phyloP scores from a whole-genome alignment of 345 rosid species.

The Camelina sativa region DNA sequence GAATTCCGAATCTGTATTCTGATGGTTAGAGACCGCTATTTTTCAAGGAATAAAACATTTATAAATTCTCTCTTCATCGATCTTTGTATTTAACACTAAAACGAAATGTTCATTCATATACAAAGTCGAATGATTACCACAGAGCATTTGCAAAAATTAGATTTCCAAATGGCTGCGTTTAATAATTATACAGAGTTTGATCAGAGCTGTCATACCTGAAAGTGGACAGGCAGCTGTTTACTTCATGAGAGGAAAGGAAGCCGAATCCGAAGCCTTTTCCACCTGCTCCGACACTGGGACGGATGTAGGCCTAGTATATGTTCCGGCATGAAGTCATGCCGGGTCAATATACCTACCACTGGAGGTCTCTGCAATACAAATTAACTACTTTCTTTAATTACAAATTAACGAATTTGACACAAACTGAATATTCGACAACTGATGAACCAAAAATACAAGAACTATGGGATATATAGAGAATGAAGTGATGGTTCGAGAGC shows the following conservation, averaged over 20 bases:
- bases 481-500: neutral
- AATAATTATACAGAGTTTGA: neutral
- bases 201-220: slow-evolving; percentile 13
- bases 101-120: neutral
- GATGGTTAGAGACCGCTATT: neutral
- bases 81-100: neutral
- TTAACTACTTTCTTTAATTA: neutral
- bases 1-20: too few relatives aligned
- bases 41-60: neutral
- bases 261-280: slow-evolving; percentile 75
- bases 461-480: slow-evolving; percentile 15
- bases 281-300: slow-evolving; percentile 52
- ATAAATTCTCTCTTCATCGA: neutral
- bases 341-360: slow-evolving; percentile 79
- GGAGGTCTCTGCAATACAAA: slow-evolving; percentile 66
- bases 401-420: neutral
- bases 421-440: neutral
- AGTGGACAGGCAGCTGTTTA: neutral
- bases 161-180: slow-evolving; percentile 2
- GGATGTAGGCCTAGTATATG: slow-evolving; percentile 82
- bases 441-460: neutral
- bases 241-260: slow-evolving; percentile 47
- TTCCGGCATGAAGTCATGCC: slow-evolving; percentile 96
- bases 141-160: neutral
- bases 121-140: neutral